phyloP scores from a whole-genome alignment of 2,329 filamentous ascomycete species.

The Colletotrichum eleusines region DNA sequence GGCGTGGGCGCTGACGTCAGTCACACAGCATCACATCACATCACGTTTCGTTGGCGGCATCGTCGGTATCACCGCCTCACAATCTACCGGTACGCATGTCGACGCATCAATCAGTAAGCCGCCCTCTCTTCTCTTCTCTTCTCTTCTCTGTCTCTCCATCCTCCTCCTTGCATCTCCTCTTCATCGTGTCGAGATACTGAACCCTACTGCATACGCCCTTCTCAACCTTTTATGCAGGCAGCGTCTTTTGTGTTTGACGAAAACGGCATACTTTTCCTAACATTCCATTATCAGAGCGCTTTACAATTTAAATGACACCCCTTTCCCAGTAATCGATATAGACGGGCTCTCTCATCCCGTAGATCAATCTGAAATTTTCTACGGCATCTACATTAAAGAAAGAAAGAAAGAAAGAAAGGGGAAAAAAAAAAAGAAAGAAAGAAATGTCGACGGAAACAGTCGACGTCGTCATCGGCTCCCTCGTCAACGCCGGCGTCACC shows the following conservation, averaged over 20 bases:
- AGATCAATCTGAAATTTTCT: too few species aligned
- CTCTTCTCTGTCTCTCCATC: background rate
- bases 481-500: constrained; percentile 55
- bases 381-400: too few species aligned
- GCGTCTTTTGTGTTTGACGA: background rate
- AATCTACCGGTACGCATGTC: background rate
- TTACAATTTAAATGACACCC: background rate
- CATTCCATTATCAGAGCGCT: background rate
- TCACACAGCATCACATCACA: constrained; percentile 24
- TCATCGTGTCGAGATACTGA: background rate
- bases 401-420: too few species aligned
- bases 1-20: constrained; percentile 33
- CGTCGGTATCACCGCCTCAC: constrained; percentile 16
- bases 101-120: too few species aligned
- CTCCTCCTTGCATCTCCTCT: background rate
- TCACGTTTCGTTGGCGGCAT: too few species aligned
- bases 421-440: too few species aligned
- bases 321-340: background rate
- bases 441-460: constrained; percentile 46
- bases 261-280: background rate
- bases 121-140: background rate
- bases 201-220: background rate
- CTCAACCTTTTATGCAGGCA: background rate
- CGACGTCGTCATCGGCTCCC: constrained; percentile 48
- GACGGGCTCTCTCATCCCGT: background rate